Conservation (phyloP, 257 asterid species). For the Petunia secreta region DNA sequence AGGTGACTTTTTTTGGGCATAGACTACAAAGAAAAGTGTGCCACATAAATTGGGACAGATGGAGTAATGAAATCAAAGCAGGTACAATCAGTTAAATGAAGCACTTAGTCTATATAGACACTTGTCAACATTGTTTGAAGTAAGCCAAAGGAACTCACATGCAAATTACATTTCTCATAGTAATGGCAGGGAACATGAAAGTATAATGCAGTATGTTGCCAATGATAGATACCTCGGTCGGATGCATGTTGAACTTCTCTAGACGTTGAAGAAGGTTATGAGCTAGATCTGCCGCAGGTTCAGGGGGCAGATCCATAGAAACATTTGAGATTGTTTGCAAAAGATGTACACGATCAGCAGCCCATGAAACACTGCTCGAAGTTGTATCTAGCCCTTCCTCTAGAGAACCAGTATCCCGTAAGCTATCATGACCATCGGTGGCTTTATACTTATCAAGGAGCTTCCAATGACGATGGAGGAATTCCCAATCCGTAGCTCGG, state of each 20-base stretch:
- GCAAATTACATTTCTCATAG: slow-evolving; percentile 13
- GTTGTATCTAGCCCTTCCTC: slow-evolving; percentile 51
- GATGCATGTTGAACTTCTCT: slow-evolving; percentile 85
- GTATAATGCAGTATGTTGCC: background rate
- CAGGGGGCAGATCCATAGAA: slow-evolving; percentile 77
- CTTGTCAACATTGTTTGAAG: background rate
- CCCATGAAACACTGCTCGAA: slow-evolving; percentile 76
- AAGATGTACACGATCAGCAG: slow-evolving; percentile 83
- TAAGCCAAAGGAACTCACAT: background rate
- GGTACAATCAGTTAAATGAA: slow-evolving; percentile 5
- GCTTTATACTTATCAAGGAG: slow-evolving; percentile 74
- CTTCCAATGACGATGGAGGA: slow-evolving; percentile 86
- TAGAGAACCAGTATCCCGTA: slow-evolving; percentile 35
- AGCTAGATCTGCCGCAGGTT: slow-evolving; percentile 91
- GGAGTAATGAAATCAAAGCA: slow-evolving; percentile 22
- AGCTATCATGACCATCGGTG: slow-evolving; percentile 45
- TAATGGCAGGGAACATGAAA: background rate
- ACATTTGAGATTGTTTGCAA: slow-evolving; percentile 91
- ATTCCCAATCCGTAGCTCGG: slow-evolving; percentile 87
- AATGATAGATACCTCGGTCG: slow-evolving; percentile 75
- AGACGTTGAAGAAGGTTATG: slow-evolving; percentile 77
- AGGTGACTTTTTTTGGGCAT: too few relatives aligned
- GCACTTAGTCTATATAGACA: background rate
- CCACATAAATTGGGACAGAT: background rate
- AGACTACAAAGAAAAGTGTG: too few relatives aligned